Evolutionary conservation across 2,329 filamentous ascomycete genomes (phyloP).

Genomic region (Cytospora mali): DNA sequence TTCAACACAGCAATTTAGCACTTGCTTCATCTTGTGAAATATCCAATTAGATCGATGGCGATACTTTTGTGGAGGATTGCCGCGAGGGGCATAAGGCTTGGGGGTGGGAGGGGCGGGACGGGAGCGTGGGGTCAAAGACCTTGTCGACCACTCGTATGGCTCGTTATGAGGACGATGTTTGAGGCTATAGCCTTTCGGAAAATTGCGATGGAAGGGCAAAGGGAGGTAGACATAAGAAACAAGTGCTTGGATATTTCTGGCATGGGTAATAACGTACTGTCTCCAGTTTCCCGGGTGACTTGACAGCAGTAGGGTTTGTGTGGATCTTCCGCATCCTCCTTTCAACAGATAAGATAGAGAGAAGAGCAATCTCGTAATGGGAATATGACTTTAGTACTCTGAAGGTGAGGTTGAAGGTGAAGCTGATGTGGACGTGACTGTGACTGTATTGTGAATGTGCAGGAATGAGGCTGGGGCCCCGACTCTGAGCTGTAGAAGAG

Average conservation of each 20-base stretch:
- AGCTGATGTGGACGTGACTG: neutral
- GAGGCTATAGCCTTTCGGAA: neutral
- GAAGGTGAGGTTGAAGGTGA: neutral
- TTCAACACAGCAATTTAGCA: neutral
- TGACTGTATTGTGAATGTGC: neutral
- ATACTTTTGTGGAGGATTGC: neutral
- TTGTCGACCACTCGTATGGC: neutral
- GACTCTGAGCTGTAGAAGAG: neutral
- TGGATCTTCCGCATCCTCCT: neutral
- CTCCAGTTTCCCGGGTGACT: neutral
- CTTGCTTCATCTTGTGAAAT: neutral
- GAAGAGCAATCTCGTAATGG: slow-evolving; percentile 7
- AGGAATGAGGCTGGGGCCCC: neutral
- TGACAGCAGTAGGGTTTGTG: neutral
- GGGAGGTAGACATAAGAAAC: neutral
- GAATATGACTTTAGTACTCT: neutral
- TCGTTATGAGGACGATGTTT: neutral
- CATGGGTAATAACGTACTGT: neutral
- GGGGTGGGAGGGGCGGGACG: neutral
- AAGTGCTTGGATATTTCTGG: neutral
- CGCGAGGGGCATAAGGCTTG: neutral
- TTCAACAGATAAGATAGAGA: slow-evolving; percentile 1
- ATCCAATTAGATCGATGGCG: neutral
- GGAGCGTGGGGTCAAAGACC: too few species aligned
- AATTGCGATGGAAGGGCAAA: neutral